phyloP scores from a whole-genome alignment of 1,284 basidiomycete genomes.

The Leccinum huronense region DNA sequence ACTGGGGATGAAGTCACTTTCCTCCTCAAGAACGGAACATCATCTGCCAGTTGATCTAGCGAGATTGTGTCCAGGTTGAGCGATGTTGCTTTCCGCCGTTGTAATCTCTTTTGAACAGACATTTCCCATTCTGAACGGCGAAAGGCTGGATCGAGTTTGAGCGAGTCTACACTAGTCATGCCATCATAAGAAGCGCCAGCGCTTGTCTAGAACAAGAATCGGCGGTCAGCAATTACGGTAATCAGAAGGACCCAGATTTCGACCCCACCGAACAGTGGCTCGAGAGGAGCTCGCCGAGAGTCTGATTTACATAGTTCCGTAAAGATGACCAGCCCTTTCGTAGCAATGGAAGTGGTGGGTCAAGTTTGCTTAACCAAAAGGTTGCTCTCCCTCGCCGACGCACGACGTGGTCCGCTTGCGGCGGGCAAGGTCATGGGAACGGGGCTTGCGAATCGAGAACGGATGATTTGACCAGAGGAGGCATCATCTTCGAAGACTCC shows the following conservation, averaged over 20 bases:
- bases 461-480: conserved; percentile 59
- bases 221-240: too few relatives aligned
- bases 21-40: conserved; percentile 35
- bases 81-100: conserved; percentile 44
- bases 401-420: conserved; percentile 54
- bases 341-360: conserved; percentile 81
- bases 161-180: conserved; percentile 46
- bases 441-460: conserved; percentile 40
- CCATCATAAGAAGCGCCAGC: too few relatives aligned
- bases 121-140: conserved; percentile 57
- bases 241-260: too few relatives aligned
- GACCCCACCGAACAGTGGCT: too few relatives aligned
- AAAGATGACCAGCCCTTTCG: conserved; percentile 41
- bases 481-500: conserved; percentile 58
- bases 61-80: conserved; percentile 29
- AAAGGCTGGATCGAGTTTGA: conserved; percentile 62
- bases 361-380: conserved; percentile 50
- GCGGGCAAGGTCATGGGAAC: conserved; percentile 53
- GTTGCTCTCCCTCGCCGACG: conserved; percentile 46
- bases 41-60: conserved; percentile 36
- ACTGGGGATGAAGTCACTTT: conserved; percentile 67
- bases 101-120: conserved; percentile 47
- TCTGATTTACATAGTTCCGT: too few relatives aligned
- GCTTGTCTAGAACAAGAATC: background rate
- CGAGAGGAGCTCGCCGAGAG: conserved; percentile 14